These are phyloP conservation scores for Colletotrichum navitas DNA, from an alignment of 2,329 filamentous ascomycete species.

Conservation along the genomic window DNA sequence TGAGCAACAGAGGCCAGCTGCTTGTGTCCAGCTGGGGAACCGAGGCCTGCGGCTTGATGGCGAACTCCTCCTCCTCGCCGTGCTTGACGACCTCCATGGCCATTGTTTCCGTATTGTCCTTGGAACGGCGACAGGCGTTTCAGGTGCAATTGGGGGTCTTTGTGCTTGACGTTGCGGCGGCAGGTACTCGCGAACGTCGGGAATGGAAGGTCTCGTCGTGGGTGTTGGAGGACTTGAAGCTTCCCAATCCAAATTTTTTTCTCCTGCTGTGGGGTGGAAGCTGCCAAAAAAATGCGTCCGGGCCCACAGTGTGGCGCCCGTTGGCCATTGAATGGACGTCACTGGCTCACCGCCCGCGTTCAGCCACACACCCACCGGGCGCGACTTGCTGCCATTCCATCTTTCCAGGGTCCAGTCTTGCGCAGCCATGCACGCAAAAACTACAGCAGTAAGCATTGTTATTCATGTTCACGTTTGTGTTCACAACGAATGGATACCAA, in stretches of 20 bases:
- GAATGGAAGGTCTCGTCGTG: conserved; percentile 34
- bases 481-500: neutral
- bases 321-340: conserved; percentile 23
- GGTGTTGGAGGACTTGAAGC: conserved; percentile 43
- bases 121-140: conserved; percentile 22
- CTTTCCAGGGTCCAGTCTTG: conserved; percentile 19
- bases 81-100: conserved; percentile 63
- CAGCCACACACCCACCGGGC: conserved; percentile 40
- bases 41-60: conserved; percentile 91
- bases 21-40: conserved; percentile 86
- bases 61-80: conserved; percentile 76
- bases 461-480: neutral
- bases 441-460: neutral
- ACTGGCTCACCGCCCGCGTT: conserved; percentile 11
- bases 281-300: conserved; percentile 34
- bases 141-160: conserved; percentile 25
- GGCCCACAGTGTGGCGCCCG: conserved; percentile 32
- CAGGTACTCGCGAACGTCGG: conserved; percentile 39
- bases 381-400: no score
- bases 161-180: conserved; percentile 35
- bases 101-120: conserved; percentile 48
- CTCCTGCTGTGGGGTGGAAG: conserved; percentile 41
- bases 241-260: conserved; percentile 46
- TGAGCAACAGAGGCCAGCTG: conserved; percentile 92
- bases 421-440: neutral